Percentiles rank a stretch among this genome's conserved stretches.
phyloP scores from a whole-genome alignment of 2,329 filamentous ascomycete genomes.

The Exophiala dermatitidis region DNA sequence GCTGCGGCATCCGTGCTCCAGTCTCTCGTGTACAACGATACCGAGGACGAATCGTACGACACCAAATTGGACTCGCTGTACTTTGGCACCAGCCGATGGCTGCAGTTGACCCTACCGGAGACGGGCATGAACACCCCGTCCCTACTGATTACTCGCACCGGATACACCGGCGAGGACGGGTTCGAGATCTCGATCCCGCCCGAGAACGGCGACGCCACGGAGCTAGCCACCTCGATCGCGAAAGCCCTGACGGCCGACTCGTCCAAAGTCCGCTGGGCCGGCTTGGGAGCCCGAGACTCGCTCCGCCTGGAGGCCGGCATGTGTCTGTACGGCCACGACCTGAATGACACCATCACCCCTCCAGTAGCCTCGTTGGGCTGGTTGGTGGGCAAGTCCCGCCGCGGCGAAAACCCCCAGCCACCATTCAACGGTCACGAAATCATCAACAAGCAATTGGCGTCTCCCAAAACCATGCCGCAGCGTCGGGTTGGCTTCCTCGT shows the following conservation, averaged over 20 bases:
- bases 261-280: conserved; percentile 69
- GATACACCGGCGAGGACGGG: conserved; percentile 96
- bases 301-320: conserved; percentile 92
- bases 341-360: conserved; percentile 69
- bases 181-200: conserved; percentile 88
- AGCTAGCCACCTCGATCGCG: conserved; percentile 47
- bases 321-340: conserved; percentile 99
- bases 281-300: conserved; percentile 83
- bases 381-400: conserved; percentile 77
- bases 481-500: conserved; percentile 75
- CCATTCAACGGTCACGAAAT: conserved; percentile 80
- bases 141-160: conserved; percentile 74
- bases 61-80: conserved; percentile 60
- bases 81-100: conserved; percentile 69
- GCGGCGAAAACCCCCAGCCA: conserved; percentile 45
- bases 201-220: conserved; percentile 49
- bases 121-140: conserved; percentile 46
- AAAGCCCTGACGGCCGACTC: conserved; percentile 59
- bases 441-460: conserved; percentile 64
- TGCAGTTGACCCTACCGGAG: conserved; percentile 55
- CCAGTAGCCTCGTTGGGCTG: conserved; percentile 63
- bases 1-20: conserved; percentile 62
- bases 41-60: conserved; percentile 34
- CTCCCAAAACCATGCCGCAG: conserved; percentile 56
- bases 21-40: conserved; percentile 50